These are phyloP conservation scores for Taiozyma sp. DNA, from an alignment of 1,139 yeast genomes.

Conservation along the genomic window DNA sequence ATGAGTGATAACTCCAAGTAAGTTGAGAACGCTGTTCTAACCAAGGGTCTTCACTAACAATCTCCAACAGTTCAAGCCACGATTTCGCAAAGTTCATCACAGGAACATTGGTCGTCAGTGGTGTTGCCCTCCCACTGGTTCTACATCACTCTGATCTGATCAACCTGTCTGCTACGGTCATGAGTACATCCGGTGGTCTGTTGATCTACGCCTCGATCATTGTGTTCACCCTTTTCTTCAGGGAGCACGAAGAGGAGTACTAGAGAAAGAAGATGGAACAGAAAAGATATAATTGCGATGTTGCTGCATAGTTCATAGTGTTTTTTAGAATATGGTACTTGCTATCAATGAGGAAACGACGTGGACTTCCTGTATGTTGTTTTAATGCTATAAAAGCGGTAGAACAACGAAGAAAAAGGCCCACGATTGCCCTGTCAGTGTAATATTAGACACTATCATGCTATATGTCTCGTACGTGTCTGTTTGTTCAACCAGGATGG, in stretches of 20 bases:
- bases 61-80: constrained; percentile 38
- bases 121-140: constrained; percentile 60
- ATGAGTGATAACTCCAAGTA: constrained; percentile 49
- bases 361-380: neutral
- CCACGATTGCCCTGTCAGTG: too few relatives aligned
- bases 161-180: constrained; percentile 50
- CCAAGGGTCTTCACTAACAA: constrained; percentile 24
- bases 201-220: constrained; percentile 69
- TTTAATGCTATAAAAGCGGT: neutral
- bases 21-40: constrained; percentile 5
- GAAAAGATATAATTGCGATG: neutral
- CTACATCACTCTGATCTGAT: constrained; percentile 58
- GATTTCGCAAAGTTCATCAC: constrained; percentile 62
- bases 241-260: constrained; percentile 49
- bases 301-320: constrained; percentile 10
- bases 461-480: too few relatives aligned
- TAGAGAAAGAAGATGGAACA: neutral
- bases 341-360: neutral
- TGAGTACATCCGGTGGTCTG: constrained; percentile 69
- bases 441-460: too few relatives aligned
- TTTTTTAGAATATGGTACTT: constrained; percentile 6
- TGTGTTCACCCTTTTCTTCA: constrained; percentile 66
- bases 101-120: constrained; percentile 64
- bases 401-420: neutral
- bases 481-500: too few relatives aligned